Conservation (phyloP, 2,329 filamentous ascomycete species). For the Chaetomium strumarium region DNA sequence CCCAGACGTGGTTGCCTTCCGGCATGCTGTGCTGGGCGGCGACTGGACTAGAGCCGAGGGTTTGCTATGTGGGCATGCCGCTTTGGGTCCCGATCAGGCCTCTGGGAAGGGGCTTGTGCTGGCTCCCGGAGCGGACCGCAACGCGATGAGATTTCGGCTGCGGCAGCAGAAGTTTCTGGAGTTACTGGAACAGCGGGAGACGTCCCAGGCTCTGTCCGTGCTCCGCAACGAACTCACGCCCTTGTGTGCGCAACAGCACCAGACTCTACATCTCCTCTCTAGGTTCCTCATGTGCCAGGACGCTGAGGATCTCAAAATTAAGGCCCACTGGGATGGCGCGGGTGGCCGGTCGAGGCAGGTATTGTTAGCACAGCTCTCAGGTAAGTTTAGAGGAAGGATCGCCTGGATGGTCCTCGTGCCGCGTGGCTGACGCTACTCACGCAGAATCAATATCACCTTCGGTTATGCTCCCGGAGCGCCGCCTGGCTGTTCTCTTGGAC, state of each 20-base stretch:
- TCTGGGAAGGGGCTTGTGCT: slow-evolving; percentile 61
- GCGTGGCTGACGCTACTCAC: slow-evolving; percentile 20
- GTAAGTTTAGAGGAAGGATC: slow-evolving; percentile 44
- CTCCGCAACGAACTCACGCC: slow-evolving; percentile 84
- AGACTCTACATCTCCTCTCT: slow-evolving; percentile 74
- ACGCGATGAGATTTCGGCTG: slow-evolving; percentile 80
- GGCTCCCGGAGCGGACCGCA: slow-evolving; percentile 66
- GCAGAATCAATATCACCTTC: slow-evolving; percentile 86
- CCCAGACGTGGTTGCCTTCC: slow-evolving; percentile 77
- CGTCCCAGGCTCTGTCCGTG: slow-evolving; percentile 70
- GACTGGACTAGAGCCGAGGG: slow-evolving; percentile 81
- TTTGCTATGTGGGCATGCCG: slow-evolving; percentile 57
- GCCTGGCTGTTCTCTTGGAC: slow-evolving; percentile 72
- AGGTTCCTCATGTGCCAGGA: slow-evolving; percentile 86
- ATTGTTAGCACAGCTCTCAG: slow-evolving; percentile 76
- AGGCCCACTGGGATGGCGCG: slow-evolving; percentile 82
- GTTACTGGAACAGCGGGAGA: slow-evolving; percentile 70
- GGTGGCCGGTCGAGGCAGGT: slow-evolving; percentile 65
- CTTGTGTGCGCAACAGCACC: slow-evolving; percentile 65
- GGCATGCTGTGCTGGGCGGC: slow-evolving; percentile 71
- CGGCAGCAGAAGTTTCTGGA: slow-evolving; percentile 94
- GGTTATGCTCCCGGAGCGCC: slow-evolving; percentile 92
- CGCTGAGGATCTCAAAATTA: slow-evolving; percentile 66
- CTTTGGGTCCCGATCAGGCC: slow-evolving; percentile 28
- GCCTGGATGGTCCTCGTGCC: not conserved